Evolutionary conservation across 768 basidiomycete genomes (phyloP).

Genomic region (Russula olivacea): DNA sequence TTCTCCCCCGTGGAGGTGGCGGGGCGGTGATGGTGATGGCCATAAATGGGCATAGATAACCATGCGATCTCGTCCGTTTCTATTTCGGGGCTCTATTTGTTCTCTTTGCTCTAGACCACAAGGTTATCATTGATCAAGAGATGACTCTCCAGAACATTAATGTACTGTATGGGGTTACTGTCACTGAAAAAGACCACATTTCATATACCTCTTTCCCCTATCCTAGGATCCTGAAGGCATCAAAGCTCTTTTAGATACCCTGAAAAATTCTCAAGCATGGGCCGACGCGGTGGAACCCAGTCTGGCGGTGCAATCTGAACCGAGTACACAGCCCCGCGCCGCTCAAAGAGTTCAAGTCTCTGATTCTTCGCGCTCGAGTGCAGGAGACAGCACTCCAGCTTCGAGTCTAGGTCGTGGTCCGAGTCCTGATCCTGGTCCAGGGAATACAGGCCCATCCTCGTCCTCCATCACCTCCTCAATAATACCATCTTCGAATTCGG

Average conservation of each 20-base stretch:
- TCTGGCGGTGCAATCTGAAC: slow-evolving; percentile 1
- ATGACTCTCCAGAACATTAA: slow-evolving; percentile 19
- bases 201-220: background rate
- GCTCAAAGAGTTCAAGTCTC: slow-evolving; percentile 3
- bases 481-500: slow-evolving; percentile 8
- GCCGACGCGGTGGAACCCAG: slow-evolving; percentile 38
- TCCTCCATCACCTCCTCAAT: background rate
- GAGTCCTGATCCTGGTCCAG: background rate
- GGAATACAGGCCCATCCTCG: background rate
- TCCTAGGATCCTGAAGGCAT: slow-evolving; percentile 32
- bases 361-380: background rate
- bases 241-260: slow-evolving; percentile 63
- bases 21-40: background rate
- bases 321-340: slow-evolving; percentile 7
- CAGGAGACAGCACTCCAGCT: background rate
- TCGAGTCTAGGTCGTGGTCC: background rate
- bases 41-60: background rate
- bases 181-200: background rate
- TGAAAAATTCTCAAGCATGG: slow-evolving; percentile 66
- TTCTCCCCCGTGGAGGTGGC: too few relatives aligned
- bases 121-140: background rate
- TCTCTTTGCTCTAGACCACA: background rate
- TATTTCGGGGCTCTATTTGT: background rate
- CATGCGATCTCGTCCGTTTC: slow-evolving; percentile 2
- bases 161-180: slow-evolving; percentile 11